Base-by-base conservation (phyloP, 1,284 basidiomycete species). In the Apiotrichum montevideense region DNA sequence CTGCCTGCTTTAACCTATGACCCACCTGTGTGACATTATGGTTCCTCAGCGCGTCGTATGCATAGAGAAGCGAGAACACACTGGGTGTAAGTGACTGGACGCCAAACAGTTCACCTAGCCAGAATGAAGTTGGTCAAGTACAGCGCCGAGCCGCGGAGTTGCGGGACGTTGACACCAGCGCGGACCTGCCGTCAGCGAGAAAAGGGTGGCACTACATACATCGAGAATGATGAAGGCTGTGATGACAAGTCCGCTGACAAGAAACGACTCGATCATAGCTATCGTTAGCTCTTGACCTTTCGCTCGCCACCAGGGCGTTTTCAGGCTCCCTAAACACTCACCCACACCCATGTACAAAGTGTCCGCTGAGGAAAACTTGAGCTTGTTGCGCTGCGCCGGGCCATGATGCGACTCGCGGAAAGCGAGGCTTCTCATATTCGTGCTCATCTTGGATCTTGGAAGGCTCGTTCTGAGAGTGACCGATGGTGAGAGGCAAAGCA, bases 91-190 rank as follows among this genome's bases (percentile, higher is more conserved):
- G 50, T 7, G 2, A 35, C 21, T 21, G 21, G 21, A 21, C 21
- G 21, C 21, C 21, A 21, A 21, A 21, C 21, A 21, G 21, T 21
- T 21, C 21, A 21, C 21, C 21, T 21, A 21, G 21, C 21, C 55
- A 94, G 78, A 6, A 85, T 87, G 71, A 94, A 94, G 54, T 92
- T 85, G 59, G 82, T 82, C 51, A 94, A 83, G 77, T 94, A 94
- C 41, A 92, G 88, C 29, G 89, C 87, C 4, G 29, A 32, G 7
- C 37, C 48, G n/a, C 48, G 39, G 4, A 42, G 13, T 9, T 10
- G 37, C 29, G 48, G 14, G 35, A 45, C 55, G 8, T 43, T 21
- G 6, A 44, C 33, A 0, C 48, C 37, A 8, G 57, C 45, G 33
- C 59, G 55, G 1, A 14, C 7, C 58, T 59, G 47, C 10, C 3